Percentiles rank a stretch among this genome's conserved stretches.
Evolutionary conservation across 192 early-diverging fungal genomes (phyloP).

Genomic region (Mortierella claussenii): DNA sequence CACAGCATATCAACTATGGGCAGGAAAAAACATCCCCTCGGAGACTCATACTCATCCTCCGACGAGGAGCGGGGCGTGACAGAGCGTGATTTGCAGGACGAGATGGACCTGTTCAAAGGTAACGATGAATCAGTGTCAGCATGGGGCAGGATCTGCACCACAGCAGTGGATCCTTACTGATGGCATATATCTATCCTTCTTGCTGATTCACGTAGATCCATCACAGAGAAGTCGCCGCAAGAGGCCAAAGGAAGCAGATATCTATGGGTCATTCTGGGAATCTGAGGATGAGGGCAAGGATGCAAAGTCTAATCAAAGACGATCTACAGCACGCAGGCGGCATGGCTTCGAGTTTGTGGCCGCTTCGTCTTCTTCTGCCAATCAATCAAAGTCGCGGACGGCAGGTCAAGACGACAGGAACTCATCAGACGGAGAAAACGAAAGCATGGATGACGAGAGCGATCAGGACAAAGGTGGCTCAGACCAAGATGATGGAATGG

Average conservation of each 20-base stretch:
- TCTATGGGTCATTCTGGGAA: slow-evolving; percentile 67
- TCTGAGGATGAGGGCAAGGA: slow-evolving; percentile 30
- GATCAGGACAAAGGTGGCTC: slow-evolving; percentile 32
- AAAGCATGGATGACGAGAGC: slow-evolving; percentile 51
- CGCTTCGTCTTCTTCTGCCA: slow-evolving; percentile 17
- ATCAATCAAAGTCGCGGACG: neutral
- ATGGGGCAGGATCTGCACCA: too few relatives aligned
- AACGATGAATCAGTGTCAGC: neutral
- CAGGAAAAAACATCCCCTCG: slow-evolving; percentile 29
- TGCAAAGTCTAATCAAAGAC: neutral
- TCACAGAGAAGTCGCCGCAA: too few relatives aligned
- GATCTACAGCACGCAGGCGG: slow-evolving; percentile 20
- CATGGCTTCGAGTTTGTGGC: slow-evolving; percentile 33
- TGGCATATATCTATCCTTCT: too few relatives aligned
- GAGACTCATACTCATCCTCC: slow-evolving; percentile 31
- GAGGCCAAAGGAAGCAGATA: slow-evolving; percentile 69
- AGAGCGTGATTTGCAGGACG: slow-evolving; percentile 64
- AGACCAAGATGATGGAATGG: slow-evolving; percentile 53
- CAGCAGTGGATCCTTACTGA: too few relatives aligned
- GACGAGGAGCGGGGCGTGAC: slow-evolving; percentile 38
- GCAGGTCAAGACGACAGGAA: neutral
- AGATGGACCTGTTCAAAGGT: slow-evolving; percentile 63
- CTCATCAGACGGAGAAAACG: neutral
- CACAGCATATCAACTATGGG: too few relatives aligned
- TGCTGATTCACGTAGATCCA: too few relatives aligned